These are phyloP conservation scores for Eimeria brunetti DNA, from an alignment of 169 alveolate species.

Conservation along the genomic window DNA sequence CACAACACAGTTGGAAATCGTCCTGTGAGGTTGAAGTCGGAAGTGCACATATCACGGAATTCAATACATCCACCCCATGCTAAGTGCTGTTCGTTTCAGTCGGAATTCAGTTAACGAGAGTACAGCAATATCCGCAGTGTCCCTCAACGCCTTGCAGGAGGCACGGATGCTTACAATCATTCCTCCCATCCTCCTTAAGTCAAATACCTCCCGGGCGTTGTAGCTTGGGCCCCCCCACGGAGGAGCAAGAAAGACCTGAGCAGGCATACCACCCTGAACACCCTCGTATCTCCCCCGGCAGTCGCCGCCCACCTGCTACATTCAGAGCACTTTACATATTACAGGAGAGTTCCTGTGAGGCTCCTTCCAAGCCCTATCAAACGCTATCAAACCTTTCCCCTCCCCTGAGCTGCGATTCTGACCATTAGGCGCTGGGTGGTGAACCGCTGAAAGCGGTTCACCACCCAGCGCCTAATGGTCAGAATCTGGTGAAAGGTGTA, in stretches of 20 bases:
- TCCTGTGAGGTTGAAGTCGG: too few species aligned
- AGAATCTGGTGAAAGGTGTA: too few species aligned
- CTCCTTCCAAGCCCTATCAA: neutral
- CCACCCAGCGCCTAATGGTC: too few species aligned
- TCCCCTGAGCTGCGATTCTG: neutral
- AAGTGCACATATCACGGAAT: neutral
- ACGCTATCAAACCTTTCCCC: neutral
- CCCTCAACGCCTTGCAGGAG: neutral
- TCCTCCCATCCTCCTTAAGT: slow-evolving; percentile 43
- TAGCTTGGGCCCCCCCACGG: slow-evolving; percentile 80
- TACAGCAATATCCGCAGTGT: neutral
- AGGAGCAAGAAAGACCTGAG: slow-evolving; percentile 74
- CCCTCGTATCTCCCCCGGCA: neutral
- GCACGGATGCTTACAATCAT: slow-evolving; percentile 10
- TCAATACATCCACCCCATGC: neutral
- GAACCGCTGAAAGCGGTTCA: neutral
- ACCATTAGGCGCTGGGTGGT: neutral
- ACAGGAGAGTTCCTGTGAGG: neutral
- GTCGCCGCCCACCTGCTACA: neutral
- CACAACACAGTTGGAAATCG: too few species aligned
- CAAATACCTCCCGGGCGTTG: slow-evolving; percentile 62
- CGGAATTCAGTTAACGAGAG: neutral
- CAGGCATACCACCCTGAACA: neutral
- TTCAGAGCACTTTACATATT: neutral
- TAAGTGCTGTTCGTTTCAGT: neutral